Conservation (phyloP, 805 yeast species). For the Wickerhamomyces hampshirensis region DNA sequence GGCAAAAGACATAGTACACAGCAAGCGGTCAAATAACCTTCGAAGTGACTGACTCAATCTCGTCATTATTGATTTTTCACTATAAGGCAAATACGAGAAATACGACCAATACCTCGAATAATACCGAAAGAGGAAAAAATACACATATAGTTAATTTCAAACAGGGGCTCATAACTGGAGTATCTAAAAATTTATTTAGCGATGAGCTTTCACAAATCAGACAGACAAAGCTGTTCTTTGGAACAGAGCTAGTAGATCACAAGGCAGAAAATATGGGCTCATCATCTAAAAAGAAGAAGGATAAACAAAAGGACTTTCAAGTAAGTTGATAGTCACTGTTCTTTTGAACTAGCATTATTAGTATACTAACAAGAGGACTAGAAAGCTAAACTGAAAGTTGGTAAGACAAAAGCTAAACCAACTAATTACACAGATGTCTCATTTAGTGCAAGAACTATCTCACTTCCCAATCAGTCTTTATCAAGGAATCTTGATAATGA, state of each 20-base stretch:
- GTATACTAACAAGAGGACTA: constrained; percentile 11
- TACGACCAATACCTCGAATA: too few relatives aligned
- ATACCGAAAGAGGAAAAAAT: too few relatives aligned
- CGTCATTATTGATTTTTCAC: too few relatives aligned
- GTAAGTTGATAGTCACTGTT: constrained; percentile 4
- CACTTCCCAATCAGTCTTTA: constrained; percentile 35
- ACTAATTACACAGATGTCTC: constrained; percentile 82
- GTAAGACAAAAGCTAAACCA: constrained; percentile 70
- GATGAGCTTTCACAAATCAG: too few relatives aligned
- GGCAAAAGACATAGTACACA: constrained; percentile 24
- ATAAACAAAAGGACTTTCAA: constrained; percentile 26
- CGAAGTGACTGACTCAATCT: too few relatives aligned
- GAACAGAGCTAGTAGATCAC: neutral
- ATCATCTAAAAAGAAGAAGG: constrained; percentile 36
- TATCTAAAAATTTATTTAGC: too few relatives aligned
- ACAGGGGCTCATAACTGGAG: too few relatives aligned
- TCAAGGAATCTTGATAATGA: constrained; percentile 26
- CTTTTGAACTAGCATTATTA: neutral
- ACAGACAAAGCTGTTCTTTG: too few relatives aligned
- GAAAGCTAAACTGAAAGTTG: constrained; percentile 81
- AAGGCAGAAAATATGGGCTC: constrained; percentile 15
- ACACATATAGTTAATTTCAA: too few relatives aligned
- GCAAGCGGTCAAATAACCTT: too few relatives aligned
- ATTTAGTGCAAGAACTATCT: constrained; percentile 59
- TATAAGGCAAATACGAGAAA: too few relatives aligned